Evolutionary conservation across 306 rosid species (phyloP), one percentile per base, ranked within the genome.

Genomic region (Cucurbita ficifolia): DNA sequence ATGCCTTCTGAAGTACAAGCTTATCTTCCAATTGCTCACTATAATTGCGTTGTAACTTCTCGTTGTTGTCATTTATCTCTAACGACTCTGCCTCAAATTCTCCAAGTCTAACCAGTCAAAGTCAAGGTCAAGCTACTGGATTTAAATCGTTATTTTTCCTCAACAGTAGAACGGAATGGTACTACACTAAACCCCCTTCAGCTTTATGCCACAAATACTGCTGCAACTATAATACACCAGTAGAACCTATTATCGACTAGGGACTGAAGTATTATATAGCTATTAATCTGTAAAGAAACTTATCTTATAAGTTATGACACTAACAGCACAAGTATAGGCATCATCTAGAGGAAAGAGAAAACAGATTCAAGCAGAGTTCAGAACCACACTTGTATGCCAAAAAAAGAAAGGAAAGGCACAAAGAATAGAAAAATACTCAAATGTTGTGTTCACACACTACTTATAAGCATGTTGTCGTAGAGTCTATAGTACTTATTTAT

Each of bases 1-100:
- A 67, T 77, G 88, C 96, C 96, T 90, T 88, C 81, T 90, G 86
- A 42, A 90, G 84, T 73, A 92, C 90, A 74, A 90, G 91, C 77
- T 86, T 84, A 78, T 86, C 90, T 85, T 92, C 96, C 72, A 79
- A 72, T 7, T 88, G 87, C 80, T 92, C 98, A 70, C 76, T 82
- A 78, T 87, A 84, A 67, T 86, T 61, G 53, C 72, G 87, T 33
- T 82, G 96, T 77, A 92, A 81, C 84, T 90, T 85, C 62, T 83
- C 96, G 70, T 86, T 88, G 75, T 92, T 92, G 35, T 67, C 79
- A 36, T 87, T 92, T 43, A 87, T 83, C 86, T 92, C 96, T 5
- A 83, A 81, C 57, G 87, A 76, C 75, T 92, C 96, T 38, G 79
- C 84, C 84, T 92, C 98, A 78, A 92, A 85, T 74, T 88, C 98